Conservation (phyloP, 129 eudicot species). For the Helianthus annuus region DNA sequence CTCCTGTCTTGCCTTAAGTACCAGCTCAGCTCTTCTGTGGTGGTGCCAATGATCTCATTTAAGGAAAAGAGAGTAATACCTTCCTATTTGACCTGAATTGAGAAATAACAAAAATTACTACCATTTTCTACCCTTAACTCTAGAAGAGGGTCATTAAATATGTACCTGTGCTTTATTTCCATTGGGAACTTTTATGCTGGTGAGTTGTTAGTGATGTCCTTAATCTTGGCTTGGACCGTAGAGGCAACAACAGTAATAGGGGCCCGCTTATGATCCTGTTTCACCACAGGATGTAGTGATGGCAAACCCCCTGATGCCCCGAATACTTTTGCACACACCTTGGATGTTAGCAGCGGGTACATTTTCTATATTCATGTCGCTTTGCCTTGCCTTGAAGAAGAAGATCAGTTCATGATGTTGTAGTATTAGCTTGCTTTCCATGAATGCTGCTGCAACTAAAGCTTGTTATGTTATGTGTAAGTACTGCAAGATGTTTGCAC, state of each 20-base stretch:
- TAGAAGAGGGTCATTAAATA: not conserved
- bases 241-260: constrained; percentile 32
- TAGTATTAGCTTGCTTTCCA: constrained; percentile 31
- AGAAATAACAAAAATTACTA: no score
- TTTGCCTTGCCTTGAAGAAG: constrained; percentile 38
- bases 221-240: constrained; percentile 55
- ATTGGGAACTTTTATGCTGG: constrained; percentile 27
- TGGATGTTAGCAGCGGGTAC: constrained; percentile 39
- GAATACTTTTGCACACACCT: constrained; percentile 49
- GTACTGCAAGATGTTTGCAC: no score
- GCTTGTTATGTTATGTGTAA: no score
- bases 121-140: no score
- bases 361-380: constrained; percentile 64
- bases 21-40: no score
- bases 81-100: no score
- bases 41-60: no score
- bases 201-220: constrained; percentile 62
- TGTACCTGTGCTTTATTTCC: constrained; percentile 49
- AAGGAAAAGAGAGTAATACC: no score
- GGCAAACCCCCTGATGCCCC: constrained; percentile 57
- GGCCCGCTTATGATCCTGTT: constrained; percentile 40
- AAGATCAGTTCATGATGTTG: constrained; percentile 26
- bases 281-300: constrained; percentile 43
- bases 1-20: no score
- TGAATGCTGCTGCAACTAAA: constrained; percentile 40